Conservation (phyloP, 1,284 basidiomycete species). For the Trametes versicolor region DNA sequence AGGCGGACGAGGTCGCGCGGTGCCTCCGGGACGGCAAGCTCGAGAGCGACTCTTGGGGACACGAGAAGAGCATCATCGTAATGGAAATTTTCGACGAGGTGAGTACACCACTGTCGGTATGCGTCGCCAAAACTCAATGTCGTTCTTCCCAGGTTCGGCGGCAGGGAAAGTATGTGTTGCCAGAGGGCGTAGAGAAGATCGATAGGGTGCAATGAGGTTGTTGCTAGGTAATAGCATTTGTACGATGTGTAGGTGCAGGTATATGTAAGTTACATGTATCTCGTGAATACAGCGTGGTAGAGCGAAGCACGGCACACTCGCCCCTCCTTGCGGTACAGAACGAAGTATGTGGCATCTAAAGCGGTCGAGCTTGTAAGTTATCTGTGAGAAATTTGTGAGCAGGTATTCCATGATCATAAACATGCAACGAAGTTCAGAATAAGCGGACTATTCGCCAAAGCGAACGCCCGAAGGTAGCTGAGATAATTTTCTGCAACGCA, state of each 20-base stretch:
- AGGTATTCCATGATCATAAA: no score
- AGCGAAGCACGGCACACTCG: background rate
- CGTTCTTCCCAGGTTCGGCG: slow-evolving; percentile 52
- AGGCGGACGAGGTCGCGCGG: slow-evolving; percentile 87
- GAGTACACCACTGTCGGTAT: slow-evolving; percentile 30
- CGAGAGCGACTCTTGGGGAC: slow-evolving; percentile 80
- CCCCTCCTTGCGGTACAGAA: background rate
- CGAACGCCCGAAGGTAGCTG: slow-evolving; percentile 67
- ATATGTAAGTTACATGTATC: background rate
- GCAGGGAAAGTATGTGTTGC: slow-evolving; percentile 59
- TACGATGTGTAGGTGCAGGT: background rate
- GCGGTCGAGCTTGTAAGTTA: background rate
- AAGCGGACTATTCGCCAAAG: slow-evolving; percentile 54
- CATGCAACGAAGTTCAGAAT: slow-evolving; percentile 42
- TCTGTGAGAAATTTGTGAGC: background rate
- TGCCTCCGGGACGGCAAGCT: slow-evolving; percentile 80
- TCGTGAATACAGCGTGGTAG: background rate
- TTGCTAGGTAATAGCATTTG: no score
- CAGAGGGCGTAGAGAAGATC: slow-evolving; percentile 56
- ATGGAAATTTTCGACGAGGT: slow-evolving; percentile 89
- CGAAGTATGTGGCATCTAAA: background rate
- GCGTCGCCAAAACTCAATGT: background rate
- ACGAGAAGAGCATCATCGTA: slow-evolving; percentile 79
- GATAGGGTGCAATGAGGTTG: slow-evolving; percentile 26
- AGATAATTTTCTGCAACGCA: slow-evolving; percentile 66